Evolutionary conservation across 2,329 filamentous ascomycete species (phyloP).

Genomic region (Torrubiella hemipterigena): DNA sequence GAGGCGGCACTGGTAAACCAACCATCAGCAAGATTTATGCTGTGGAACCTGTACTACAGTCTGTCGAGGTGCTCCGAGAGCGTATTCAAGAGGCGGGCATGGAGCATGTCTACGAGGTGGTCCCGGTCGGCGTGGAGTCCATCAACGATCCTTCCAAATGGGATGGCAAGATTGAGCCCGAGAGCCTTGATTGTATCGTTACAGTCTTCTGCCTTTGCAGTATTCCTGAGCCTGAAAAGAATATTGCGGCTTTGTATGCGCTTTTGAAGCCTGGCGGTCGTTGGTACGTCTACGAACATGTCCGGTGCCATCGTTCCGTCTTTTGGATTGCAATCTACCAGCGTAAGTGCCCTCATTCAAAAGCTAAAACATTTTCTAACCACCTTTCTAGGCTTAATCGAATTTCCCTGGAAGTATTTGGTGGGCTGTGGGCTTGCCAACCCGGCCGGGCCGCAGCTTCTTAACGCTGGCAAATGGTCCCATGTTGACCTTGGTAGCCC

Average conservation of each 20-base stretch:
- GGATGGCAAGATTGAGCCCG: slow-evolving; percentile 34
- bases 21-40: slow-evolving; percentile 43
- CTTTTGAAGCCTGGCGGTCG: slow-evolving; percentile 48
- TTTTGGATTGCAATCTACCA: slow-evolving; percentile 35
- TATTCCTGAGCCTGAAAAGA: slow-evolving; percentile 46
- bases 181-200: slow-evolving; percentile 46
- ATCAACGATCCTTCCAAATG: slow-evolving; percentile 28
- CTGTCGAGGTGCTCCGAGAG: slow-evolving; percentile 33
- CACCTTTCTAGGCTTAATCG: background rate
- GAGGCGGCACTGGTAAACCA: slow-evolving; percentile 7
- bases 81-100: slow-evolving; percentile 40
- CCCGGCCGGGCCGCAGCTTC: no score
- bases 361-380: no score
- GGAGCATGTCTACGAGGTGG: slow-evolving; percentile 45
- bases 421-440: no score
- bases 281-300: slow-evolving; percentile 54
- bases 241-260: slow-evolving; percentile 42
- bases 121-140: slow-evolving; percentile 51
- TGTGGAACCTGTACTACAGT: slow-evolving; percentile 48
- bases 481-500: no score
- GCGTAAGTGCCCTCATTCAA: slow-evolving; percentile 35
- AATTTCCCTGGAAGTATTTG: no score
- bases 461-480: no score
- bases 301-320: slow-evolving; percentile 26
- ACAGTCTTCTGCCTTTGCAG: slow-evolving; percentile 51